These are phyloP conservation scores for Harrya chromipes DNA, from an alignment of 768 basidiomycete species.

Conservation along the genomic window DNA sequence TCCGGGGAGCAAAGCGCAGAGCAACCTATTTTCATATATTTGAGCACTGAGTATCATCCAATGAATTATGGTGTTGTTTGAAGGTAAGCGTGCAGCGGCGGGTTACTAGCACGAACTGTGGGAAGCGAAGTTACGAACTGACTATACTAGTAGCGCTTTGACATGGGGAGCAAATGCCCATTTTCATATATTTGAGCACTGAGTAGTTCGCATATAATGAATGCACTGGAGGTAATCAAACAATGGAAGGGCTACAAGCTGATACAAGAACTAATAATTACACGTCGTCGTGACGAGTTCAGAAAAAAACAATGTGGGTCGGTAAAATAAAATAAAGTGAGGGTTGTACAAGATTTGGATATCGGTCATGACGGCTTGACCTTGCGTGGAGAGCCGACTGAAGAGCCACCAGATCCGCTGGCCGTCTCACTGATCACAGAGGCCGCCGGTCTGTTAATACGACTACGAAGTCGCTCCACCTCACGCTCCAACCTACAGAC, in stretches of 20 bases:
- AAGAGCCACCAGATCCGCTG: constrained; percentile 20
- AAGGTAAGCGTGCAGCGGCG: no score
- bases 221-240: no score
- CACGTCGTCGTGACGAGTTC: constrained; percentile 1
- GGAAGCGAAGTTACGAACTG: no score
- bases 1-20: no score
- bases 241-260: constrained; percentile 13
- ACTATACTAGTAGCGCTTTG: no score
- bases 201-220: no score
- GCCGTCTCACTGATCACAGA: constrained; percentile 27
- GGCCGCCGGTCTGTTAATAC: constrained; percentile 57
- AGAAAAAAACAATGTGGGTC: not conserved
- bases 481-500: constrained; percentile 56
- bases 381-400: constrained; percentile 30
- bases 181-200: no score
- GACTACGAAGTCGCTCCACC: constrained; percentile 64
- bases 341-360: not conserved
- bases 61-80: no score
- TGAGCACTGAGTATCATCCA: no score
- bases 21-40: no score
- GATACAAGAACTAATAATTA: constrained; percentile 22
- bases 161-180: no score
- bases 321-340: not conserved
- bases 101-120: no score
- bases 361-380: constrained; percentile 19